A percentile compares a stretch with the other conserved stretches of the same genome.
phyloP scores from a whole-genome alignment of 1,284 basidiomycete genomes.

The Apiotrichum laibachii region DNA sequence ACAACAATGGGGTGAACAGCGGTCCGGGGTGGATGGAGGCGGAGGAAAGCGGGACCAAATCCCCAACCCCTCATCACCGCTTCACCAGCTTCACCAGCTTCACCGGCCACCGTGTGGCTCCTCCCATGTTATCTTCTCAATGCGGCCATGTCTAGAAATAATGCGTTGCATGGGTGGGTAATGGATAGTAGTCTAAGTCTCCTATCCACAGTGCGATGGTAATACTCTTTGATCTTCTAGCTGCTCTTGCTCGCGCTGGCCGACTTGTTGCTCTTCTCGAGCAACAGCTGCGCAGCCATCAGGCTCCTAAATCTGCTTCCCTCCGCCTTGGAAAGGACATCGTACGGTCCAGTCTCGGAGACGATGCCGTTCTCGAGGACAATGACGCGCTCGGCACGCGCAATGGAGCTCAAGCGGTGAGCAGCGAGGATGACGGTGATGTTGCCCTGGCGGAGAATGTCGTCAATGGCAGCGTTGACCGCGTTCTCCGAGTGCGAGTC shows the following conservation, averaged over 20 bases:
- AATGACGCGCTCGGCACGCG: slow-evolving; percentile 76
- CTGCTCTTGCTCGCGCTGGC: neutral
- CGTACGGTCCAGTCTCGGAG: slow-evolving; percentile 78
- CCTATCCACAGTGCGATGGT: neutral
- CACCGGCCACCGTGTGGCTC: too few relatives aligned
- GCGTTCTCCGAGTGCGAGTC: slow-evolving; percentile 83
- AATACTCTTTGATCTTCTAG: neutral
- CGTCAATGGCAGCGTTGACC: slow-evolving; percentile 84
- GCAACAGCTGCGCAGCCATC: slow-evolving; percentile 76
- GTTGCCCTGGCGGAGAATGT: slow-evolving; percentile 69
- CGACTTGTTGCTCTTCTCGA: slow-evolving; percentile 28
- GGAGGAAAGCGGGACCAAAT: too few relatives aligned
- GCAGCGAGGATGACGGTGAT: slow-evolving; percentile 88
- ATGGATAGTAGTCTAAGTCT: neutral
- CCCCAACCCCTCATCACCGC: too few relatives aligned
- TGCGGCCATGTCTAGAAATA: too few relatives aligned
- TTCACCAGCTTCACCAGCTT: too few relatives aligned
- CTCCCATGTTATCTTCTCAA: too few relatives aligned
- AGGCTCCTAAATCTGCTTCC: slow-evolving; percentile 74
- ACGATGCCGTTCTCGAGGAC: slow-evolving; percentile 83
- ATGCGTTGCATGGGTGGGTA: too few relatives aligned
- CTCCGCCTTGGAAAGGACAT: slow-evolving; percentile 63
- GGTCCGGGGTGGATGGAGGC: too few relatives aligned
- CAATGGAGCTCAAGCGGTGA: slow-evolving; percentile 79
- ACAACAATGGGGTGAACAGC: too few relatives aligned